Evolutionary conservation across 139 green algal genomes (phyloP).

Genomic region (Coccomyxa sp.): DNA sequence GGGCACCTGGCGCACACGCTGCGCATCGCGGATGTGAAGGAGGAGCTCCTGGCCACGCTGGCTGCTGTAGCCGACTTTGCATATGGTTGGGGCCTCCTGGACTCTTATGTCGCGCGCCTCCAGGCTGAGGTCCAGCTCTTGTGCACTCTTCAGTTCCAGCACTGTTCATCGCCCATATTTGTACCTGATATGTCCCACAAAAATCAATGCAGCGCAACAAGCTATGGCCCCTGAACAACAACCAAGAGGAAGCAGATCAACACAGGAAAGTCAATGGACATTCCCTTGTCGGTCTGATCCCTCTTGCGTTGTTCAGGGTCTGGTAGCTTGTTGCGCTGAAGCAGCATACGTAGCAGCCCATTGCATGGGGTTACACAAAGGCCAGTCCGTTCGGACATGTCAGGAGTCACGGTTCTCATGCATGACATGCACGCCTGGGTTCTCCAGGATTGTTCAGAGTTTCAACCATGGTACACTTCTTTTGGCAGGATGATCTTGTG

Average conservation of each 20-base stretch:
- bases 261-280: too few relatives aligned
- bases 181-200: background rate
- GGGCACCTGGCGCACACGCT: conserved; percentile 6
- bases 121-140: conserved; percentile 6
- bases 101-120: background rate
- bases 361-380: too few relatives aligned
- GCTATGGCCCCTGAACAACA: background rate
- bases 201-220: background rate
- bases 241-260: background rate
- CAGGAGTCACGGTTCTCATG: too few relatives aligned
- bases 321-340: too few relatives aligned
- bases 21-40: conserved; percentile 5
- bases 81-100: conserved; percentile 13
- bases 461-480: too few relatives aligned
- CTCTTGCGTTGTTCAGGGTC: too few relatives aligned
- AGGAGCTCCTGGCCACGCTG: conserved; percentile 14
- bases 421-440: too few relatives aligned
- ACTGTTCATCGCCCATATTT: background rate
- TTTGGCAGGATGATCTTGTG: too few relatives aligned
- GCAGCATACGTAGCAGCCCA: too few relatives aligned
- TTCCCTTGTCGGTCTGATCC: too few relatives aligned
- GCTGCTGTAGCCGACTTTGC: conserved; percentile 4
- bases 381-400: too few relatives aligned
- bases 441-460: too few relatives aligned
- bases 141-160: background rate